Conservation (phyloP, 371 early-diverging fungal genomes). For the Blyttiomyces sp. region DNA sequence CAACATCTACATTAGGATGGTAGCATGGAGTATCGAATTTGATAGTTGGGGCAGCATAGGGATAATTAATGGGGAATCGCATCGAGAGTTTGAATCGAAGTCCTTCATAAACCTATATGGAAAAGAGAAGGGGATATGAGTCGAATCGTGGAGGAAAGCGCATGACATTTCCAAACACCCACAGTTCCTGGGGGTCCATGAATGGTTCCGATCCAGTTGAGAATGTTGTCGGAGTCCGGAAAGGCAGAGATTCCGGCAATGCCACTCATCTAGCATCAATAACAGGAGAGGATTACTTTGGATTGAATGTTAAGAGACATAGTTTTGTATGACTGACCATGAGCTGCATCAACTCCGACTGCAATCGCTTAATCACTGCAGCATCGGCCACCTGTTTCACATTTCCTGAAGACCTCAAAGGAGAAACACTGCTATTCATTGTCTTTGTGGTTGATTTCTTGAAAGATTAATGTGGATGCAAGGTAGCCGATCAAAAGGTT, state of each 20-base stretch:
- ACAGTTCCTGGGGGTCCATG: conserved; percentile 49
- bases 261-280: conserved; percentile 44
- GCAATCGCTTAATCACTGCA: conserved; percentile 24
- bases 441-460: too few relatives aligned
- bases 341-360: conserved; percentile 32
- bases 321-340: conserved; percentile 13
- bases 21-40: conserved; percentile 57
- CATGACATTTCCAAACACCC: neutral
- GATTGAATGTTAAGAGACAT: too few relatives aligned
- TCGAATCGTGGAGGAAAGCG: too few relatives aligned
- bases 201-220: conserved; percentile 59
- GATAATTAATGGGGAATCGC: conserved; percentile 61
- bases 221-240: conserved; percentile 59
- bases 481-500: too few relatives aligned
- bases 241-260: conserved; percentile 55
- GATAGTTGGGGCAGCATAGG: conserved; percentile 59
- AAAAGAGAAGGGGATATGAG: neutral
- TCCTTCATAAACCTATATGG: conserved; percentile 49
- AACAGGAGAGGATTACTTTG: neutral
- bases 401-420: too few relatives aligned
- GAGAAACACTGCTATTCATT: too few relatives aligned
- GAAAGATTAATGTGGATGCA: too few relatives aligned
- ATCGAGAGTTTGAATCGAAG: conserved; percentile 58
- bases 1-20: conserved; percentile 68
- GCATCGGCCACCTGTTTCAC: too few relatives aligned